phyloP scores from a whole-genome alignment of 2,329 filamentous ascomycete species.

The Leptographium wingfieldii region DNA sequence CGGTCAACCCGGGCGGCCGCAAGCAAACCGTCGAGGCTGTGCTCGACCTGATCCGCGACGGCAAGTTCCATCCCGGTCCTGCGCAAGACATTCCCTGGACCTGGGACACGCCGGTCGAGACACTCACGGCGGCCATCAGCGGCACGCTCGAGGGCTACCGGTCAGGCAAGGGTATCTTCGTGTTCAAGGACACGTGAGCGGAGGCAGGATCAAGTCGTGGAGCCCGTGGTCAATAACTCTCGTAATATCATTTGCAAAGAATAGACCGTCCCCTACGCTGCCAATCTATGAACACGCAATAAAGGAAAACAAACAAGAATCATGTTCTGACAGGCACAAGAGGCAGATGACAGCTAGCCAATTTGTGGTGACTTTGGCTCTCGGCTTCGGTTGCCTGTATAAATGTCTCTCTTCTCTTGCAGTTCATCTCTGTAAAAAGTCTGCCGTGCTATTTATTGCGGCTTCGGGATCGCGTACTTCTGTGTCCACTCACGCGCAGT shows the following conservation, averaged over 20 bases:
- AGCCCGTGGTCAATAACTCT: not conserved
- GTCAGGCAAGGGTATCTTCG: slow-evolving; percentile 79
- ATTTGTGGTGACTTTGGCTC: too few relatives aligned
- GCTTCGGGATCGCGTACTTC: slow-evolving; percentile 54
- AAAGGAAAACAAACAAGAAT: not conserved
- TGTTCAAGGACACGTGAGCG: slow-evolving; percentile 52
- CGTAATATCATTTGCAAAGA: slow-evolving; percentile 1
- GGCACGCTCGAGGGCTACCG: slow-evolving; percentile 75
- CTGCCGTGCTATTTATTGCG: not conserved
- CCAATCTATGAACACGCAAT: slow-evolving; percentile 1
- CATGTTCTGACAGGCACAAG: too few relatives aligned
- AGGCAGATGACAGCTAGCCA: too few relatives aligned
- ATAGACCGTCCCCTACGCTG: not conserved
- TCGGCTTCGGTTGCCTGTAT: too few relatives aligned
- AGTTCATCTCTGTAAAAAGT: too few relatives aligned
- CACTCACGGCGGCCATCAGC: slow-evolving; percentile 62
- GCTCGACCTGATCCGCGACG: slow-evolving; percentile 57
- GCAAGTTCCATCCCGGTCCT: slow-evolving; percentile 72
- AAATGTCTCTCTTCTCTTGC: too few relatives aligned
- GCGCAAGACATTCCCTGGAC: slow-evolving; percentile 74
- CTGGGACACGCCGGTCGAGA: slow-evolving; percentile 61
- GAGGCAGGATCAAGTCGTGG: too few relatives aligned
- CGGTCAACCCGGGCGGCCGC: slow-evolving; percentile 60
- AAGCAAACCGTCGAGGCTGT: slow-evolving; percentile 75
- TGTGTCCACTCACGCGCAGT: slow-evolving; percentile 88